Percentiles rank a stretch among this genome's conserved stretches.
Conservation (phyloP, 2,329 filamentous ascomycete species). For the Lomentospora prolificans region DNA sequence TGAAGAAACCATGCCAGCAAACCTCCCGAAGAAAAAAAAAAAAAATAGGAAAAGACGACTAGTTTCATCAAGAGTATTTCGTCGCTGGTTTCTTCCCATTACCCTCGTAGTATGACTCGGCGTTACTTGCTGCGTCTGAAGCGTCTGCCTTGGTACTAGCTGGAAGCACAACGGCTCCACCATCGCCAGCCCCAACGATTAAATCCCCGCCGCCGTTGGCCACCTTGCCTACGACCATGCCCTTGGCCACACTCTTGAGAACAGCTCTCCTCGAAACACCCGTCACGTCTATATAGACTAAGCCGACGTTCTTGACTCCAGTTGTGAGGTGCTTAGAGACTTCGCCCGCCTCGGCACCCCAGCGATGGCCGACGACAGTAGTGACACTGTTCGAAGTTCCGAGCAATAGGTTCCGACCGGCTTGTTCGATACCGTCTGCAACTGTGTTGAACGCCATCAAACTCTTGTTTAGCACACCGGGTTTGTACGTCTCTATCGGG, state of each 20-base stretch:
- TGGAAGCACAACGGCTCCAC: conserved; percentile 16
- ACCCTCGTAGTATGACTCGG: conserved; percentile 7
- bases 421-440: conserved; percentile 85
- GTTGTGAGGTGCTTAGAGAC: conserved; percentile 68
- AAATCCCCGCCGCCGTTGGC: conserved; percentile 64
- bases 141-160: conserved; percentile 17
- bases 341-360: conserved; percentile 74
- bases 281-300: conserved; percentile 94
- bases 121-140: background rate
- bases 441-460: conserved; percentile 95
- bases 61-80: background rate
- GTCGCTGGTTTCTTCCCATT: conserved; percentile 22
- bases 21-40: conserved; percentile 1
- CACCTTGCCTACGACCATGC: conserved; percentile 83
- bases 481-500: conserved; percentile 61
- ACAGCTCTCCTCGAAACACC: conserved; percentile 84
- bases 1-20: no score
- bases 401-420: conserved; percentile 66
- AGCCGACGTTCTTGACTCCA: conserved; percentile 88
- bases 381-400: conserved; percentile 70
- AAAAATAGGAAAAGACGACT: background rate
- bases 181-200: conserved; percentile 56
- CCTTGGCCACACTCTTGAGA: conserved; percentile 90
- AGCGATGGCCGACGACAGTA: conserved; percentile 80
- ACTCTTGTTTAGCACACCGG: conserved; percentile 87